Evolutionary conservation across 2,329 filamentous ascomycete species (phyloP), one percentile per base, ranked within the genome.

Genomic region (Rhinocladiella similis): DNA sequence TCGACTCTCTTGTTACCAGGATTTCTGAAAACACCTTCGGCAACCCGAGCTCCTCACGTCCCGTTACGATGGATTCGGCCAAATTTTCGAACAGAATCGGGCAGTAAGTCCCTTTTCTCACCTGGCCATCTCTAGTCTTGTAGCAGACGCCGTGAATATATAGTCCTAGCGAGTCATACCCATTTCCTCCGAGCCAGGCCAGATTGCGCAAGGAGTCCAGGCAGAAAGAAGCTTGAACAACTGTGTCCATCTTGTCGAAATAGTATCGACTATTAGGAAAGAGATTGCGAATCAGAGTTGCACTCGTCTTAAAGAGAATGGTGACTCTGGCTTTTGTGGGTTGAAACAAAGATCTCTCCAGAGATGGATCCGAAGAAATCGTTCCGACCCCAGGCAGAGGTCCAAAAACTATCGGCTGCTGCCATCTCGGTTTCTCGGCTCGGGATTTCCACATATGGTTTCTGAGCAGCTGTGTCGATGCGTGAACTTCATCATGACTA

Each of bases 121-220:
- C 69, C 0, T 71, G 70, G 1, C 82, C 82, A 52, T 80, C 67
- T 1, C 74, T 70, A 61, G 78, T 80, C 1, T 70, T 74, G 61
- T 85, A 85, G 58, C 83, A 69, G 1, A 87, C 80, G 0, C 82
- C 84, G 58, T 87, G 84, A 14, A 88, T 78, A 64, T 84, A 86
- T 0, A 88, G 73, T 0, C 83, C 84, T 13, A 84, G 71, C 61
- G 80, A 77, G 18, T 72, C 77, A 66, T 87, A 87, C 0, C 84
- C 83, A 0, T 71, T 69, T 2, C 84, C 84, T 3, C 81, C 83
- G 0, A 88, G 76, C 83, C 84, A 87, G 27, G 79, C 74, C 74
- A 87, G 79, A 0, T 79, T 78, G 36, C 72, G 67, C 2, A 83
- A 67, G 1, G 73, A 69, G 0, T 70, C 73, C 60, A 73, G 68